Percentiles rank a stretch among this genome's conserved stretches.
Conservation (phyloP, 345 rosid genomes). For the Murraya paniculata region DNA sequence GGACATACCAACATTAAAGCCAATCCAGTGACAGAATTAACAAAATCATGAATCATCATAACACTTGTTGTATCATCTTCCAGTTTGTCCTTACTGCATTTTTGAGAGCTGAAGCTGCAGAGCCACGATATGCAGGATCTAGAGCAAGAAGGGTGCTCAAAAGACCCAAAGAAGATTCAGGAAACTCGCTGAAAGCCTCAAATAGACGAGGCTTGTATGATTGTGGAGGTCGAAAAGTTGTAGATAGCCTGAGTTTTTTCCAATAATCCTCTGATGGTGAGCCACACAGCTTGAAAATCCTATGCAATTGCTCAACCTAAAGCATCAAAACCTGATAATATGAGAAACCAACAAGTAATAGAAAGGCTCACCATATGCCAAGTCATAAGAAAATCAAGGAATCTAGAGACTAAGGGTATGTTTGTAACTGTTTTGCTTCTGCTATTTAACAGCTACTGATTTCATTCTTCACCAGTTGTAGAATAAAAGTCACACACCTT, state of each 20-base stretch:
- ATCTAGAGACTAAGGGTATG: not conserved
- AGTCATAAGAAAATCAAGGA: not conserved
- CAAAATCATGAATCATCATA: not conserved
- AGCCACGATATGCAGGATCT: constrained; percentile 50
- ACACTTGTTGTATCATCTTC: not conserved
- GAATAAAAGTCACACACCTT: not conserved
- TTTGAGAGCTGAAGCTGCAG: constrained; percentile 45
- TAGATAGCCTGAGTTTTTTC: constrained; percentile 64
- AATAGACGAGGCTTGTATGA: constrained; percentile 38
- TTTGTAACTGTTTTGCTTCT: too few relatives aligned
- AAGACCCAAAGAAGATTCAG: constrained; percentile 49
- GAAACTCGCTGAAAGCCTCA: constrained; percentile 40
- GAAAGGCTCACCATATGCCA: not conserved
- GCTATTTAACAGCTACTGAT: not conserved
- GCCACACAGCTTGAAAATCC: constrained; percentile 80
- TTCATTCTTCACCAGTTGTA: too few relatives aligned
- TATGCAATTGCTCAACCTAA: constrained; percentile 88
- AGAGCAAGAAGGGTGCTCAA: constrained; percentile 55
- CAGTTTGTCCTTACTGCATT: constrained; percentile 34
- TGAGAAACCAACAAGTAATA: constrained; percentile 1
- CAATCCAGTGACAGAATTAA: not conserved
- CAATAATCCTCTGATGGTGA: constrained; percentile 88
- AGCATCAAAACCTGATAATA: not conserved
- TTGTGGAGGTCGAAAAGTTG: constrained; percentile 52
- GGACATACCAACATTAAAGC: constrained; percentile 9